Evolutionary conservation across 1,284 basidiomycete species (phyloP).

Genomic region (Thecaphora frezii): DNA sequence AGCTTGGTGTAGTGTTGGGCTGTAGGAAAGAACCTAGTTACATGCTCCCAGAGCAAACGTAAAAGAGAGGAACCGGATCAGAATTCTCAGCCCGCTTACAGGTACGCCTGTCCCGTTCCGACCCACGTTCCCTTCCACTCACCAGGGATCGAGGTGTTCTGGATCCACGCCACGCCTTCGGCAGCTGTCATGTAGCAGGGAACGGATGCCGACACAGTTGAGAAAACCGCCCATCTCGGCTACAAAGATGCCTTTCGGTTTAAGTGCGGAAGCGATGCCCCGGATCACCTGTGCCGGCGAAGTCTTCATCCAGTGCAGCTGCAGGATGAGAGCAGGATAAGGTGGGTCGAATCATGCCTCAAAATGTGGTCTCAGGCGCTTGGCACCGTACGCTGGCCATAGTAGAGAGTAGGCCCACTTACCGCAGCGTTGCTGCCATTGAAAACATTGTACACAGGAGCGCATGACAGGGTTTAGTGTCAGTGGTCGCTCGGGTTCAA

Average conservation of each 20-base stretch:
- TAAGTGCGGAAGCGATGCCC: conserved; percentile 1
- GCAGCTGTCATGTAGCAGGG: conserved; percentile 10
- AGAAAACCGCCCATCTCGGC: conserved; percentile 28
- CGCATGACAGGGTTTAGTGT: neutral
- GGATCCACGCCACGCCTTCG: conserved; percentile 9
- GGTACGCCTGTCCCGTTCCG: neutral
- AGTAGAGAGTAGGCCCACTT: too few relatives aligned
- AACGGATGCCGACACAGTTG: conserved; percentile 23
- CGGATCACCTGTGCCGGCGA: conserved; percentile 5
- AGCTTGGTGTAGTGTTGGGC: conserved; percentile 8
- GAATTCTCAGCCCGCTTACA: neutral
- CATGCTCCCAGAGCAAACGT: too few relatives aligned
- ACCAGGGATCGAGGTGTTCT: conserved; percentile 16
- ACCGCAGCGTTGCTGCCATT: neutral
- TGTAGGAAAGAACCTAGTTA: conserved; percentile 16
- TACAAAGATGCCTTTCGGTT: conserved; percentile 14
- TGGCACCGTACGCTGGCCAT: too few relatives aligned
- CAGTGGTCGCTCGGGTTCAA: too few relatives aligned
- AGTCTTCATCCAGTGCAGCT: conserved; percentile 33
- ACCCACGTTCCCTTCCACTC: neutral
- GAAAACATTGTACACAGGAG: neutral
- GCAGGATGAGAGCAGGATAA: neutral
- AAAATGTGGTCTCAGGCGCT: too few relatives aligned
- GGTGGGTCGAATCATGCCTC: neutral
- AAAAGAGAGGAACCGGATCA: too few relatives aligned